Percentiles rank a stretch among this genome's conserved stretches.
These are phyloP conservation scores for Ophiostoma populinum DNA, from an alignment of 2,329 filamentous ascomycete species.

Conservation along the genomic window DNA sequence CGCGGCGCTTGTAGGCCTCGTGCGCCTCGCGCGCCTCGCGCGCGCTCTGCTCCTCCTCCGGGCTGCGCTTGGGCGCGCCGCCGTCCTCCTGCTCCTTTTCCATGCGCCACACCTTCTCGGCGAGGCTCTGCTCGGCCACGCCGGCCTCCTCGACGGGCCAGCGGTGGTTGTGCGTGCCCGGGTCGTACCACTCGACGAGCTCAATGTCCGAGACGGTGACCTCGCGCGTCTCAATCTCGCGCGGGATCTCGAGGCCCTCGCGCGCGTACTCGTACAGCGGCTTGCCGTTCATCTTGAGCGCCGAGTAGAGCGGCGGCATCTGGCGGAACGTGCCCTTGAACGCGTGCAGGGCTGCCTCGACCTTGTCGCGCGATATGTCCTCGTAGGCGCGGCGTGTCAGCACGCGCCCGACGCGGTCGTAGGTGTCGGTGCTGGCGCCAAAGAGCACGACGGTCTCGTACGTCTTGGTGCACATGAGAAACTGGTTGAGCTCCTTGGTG, in stretches of 20 bases:
- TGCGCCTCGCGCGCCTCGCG: conserved; percentile 36
- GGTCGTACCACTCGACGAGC: conserved; percentile 69
- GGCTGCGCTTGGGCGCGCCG: conserved; percentile 23
- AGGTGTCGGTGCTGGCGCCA: conserved; percentile 81
- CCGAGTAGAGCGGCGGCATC: conserved; percentile 82
- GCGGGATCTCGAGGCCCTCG: conserved; percentile 70
- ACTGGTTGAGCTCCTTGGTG: conserved; percentile 65
- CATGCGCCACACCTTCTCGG: conserved; percentile 51
- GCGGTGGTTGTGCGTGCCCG: conserved; percentile 59
- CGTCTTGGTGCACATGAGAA: conserved; percentile 76
- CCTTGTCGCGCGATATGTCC: conserved; percentile 61
- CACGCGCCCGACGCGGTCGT: conserved; percentile 74
- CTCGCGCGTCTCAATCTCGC: conserved; percentile 64
- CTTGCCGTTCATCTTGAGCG: conserved; percentile 84
- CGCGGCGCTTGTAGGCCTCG: conserved; percentile 39
- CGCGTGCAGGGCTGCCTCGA: conserved; percentile 56
- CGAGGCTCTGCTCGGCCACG: conserved; percentile 56
- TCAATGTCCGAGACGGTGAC: conserved; percentile 67
- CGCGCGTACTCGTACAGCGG: conserved; percentile 91
- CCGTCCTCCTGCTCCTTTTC: conserved; percentile 36
- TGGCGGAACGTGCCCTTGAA: conserved; percentile 80
- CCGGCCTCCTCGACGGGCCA: conserved; percentile 71
- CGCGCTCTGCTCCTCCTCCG: conserved; percentile 38
- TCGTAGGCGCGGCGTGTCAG: conserved; percentile 58
- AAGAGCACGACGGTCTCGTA: conserved; percentile 87